Evolutionary conservation across 2,329 filamentous ascomycete species (phyloP), one percentile per base, ranked within the genome.

Genomic region (Harringtonia aguacate): DNA sequence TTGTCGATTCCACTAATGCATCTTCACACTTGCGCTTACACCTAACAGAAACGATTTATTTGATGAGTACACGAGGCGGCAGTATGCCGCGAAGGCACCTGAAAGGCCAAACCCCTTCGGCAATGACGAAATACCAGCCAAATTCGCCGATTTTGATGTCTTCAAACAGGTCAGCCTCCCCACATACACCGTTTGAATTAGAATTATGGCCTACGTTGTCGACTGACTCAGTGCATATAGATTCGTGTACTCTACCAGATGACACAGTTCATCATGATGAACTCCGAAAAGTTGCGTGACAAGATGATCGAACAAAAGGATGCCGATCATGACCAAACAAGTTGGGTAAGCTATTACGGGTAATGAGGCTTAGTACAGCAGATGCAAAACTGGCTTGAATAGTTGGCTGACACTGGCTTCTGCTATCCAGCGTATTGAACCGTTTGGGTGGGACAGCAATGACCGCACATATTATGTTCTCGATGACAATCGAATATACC

Each of bases 401-500:
- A 12, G 15, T 21, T 14, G 13, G 6, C 33, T 36, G 18, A 36
- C 31, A 17, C 17, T n/a, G 24, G 10, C 10, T 27, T 27, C 13
- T 15, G 14, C 9, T 21, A 3, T 15, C 12, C 18, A 83, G 79
- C 70, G 80, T 47, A 87, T 92, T 52, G 85, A 90, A 56, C 83
- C 85, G 0, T 81, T 84, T 49, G 92, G 92, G 10, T 97, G 87
- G 79, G 92, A 98, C 60, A 73, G 79, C 20, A 73, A 95, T 38
- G 89, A 94, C 51, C 81, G 87, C 31, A 81, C 80, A 30, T 94
- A 97, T 58, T 94, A 84, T 56, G 81, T 97, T 4, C 74, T 98
- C 4, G 90, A 97, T 55, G 92, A 98, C 59, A 94, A 95, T 55
- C 78, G 92, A 49, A 70, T 98, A 35, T 98, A 98, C 60, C 84